Base-by-base conservation (phyloP, 257 asterid species). In the Gentiana macrophylla region DNA sequence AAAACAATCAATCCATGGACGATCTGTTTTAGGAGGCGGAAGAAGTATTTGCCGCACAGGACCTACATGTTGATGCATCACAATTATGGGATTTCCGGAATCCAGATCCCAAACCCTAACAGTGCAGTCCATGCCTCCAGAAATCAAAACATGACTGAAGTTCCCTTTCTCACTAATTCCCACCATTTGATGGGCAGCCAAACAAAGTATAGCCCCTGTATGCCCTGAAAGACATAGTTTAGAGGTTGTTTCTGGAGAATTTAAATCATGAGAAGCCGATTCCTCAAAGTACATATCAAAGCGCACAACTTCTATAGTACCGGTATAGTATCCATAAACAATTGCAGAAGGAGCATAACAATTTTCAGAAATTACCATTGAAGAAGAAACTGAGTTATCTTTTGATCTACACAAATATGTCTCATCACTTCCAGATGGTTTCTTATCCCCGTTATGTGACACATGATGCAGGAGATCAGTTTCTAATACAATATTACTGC, bases 121-220 rank as follows among this genome's bases (percentile, higher is more conserved):
- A 2, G 97, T 87, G 77, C 95, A 84, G 73, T 91, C 98, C 84
- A 65, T 72, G 73, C 97, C 80, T 67, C 98, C 98, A 24, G 98
- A 87, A 67, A 91, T 56, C 77, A 91, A 71, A 52, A 91, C 84
- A 69, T 87, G 87, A 60, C 71, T 76, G 68, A 65, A 73, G 54
- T 67, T 77, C 70, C 79, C 70, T 61, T 66, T 77, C 51, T 60
- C 73, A 53, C 80, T 67, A 64, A 56, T 65, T 65, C 63, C 78
- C 72, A 69, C 79, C 82, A 72, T 81, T 50, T 59, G 76, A 67
- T 85, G 97, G 55, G 94, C 80, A 61, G 98, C 98, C 78, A 91
- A 80, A 75, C 98, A 84, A 58, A 91, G 80, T 37, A 91, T 86
- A 69, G 94, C 90, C 60, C 90, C 95, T 5, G 62, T 75, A 69